A percentile compares a stretch with the other conserved stretches of the same genome.
phyloP scores from a whole-genome alignment of 768 basidiomycete genomes.

The Panus rudis region DNA sequence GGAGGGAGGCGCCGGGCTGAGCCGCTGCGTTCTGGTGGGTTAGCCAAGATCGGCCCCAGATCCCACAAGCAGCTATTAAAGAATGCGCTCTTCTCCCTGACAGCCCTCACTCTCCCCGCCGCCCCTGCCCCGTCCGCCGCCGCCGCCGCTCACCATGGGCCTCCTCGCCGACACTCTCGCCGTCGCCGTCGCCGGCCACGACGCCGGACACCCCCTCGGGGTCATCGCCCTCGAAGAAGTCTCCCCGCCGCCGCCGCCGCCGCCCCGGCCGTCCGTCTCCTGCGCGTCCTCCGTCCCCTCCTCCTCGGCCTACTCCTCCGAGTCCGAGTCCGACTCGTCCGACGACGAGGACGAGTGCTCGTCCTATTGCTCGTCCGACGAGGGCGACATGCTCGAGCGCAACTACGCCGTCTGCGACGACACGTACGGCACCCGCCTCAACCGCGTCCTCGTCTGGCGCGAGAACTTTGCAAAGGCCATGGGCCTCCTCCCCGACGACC shows the following conservation, averaged over 20 bases:
- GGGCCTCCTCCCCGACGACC: conserved; percentile 24
- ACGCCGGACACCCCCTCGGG: conserved; percentile 39
- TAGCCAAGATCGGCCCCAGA: no score
- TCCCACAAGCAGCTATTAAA: neutral
- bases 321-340: conserved; percentile 31
- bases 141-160: conserved; percentile 5
- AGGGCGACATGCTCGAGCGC: conserved; percentile 18
- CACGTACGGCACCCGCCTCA: conserved; percentile 48
- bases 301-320: conserved; percentile 33
- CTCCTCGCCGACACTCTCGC: conserved; percentile 12
- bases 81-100: neutral
- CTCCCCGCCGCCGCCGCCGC: conserved; percentile 44
- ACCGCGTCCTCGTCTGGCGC: conserved; percentile 68
- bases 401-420: conserved; percentile 32
- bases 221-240: conserved; percentile 74
- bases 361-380: conserved; percentile 69
- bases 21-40: no score
- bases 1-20: no score
- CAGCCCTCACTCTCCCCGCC: conserved; percentile 7
- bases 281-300: conserved; percentile 34
- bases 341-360: conserved; percentile 38
- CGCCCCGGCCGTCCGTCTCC: conserved; percentile 30
- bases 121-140: conserved; percentile 10
- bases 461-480: conserved; percentile 45
- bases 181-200: conserved; percentile 27